Evolutionary conservation across 139 green algal species (phyloP).

Genomic region (Picochlorum sp.): DNA sequence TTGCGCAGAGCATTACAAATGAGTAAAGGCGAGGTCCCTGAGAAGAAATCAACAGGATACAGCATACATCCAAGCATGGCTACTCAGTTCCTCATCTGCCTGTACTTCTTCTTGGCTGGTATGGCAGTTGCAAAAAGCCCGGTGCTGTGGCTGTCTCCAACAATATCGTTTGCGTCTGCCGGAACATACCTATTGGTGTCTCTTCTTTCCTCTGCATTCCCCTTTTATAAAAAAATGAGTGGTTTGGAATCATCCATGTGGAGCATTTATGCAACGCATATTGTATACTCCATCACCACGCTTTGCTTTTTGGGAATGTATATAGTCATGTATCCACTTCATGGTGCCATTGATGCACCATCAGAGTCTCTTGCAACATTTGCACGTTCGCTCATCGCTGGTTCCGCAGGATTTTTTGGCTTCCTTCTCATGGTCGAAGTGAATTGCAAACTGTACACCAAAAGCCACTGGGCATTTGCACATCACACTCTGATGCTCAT

Average conservation of each 20-base stretch:
- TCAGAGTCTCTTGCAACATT: slow-evolving; percentile 7
- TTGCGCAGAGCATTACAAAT: slow-evolving; percentile 12
- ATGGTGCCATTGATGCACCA: slow-evolving; percentile 14
- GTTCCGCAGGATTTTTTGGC: slow-evolving; percentile 57
- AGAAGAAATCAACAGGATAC: not conserved
- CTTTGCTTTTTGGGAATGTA: slow-evolving; percentile 25
- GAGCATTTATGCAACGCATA: slow-evolving; percentile 41
- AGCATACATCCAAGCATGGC: not conserved
- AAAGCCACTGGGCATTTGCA: slow-evolving; percentile 29
- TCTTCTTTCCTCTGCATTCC: slow-evolving; percentile 19
- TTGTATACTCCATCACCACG: slow-evolving; percentile 28
- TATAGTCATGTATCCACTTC: slow-evolving; percentile 15
- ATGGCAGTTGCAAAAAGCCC: slow-evolving; percentile 50
- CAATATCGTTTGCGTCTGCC: slow-evolving; percentile 37
- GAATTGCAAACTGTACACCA: slow-evolving; percentile 24
- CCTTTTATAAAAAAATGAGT: slow-evolving; percentile 23
- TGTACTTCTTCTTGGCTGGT: slow-evolving; percentile 79
- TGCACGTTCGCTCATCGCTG: slow-evolving; percentile 26
- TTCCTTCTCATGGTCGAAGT: slow-evolving; percentile 65
- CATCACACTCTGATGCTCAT: slow-evolving; percentile 60
- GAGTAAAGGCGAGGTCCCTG: slow-evolving; percentile 3
- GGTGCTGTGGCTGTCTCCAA: slow-evolving; percentile 61
- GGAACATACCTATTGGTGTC: slow-evolving; percentile 4
- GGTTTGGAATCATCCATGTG: slow-evolving; percentile 30
- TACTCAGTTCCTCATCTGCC: slow-evolving; percentile 50